A percentile compares a stretch with the other conserved stretches of the same genome.
Evolutionary conservation across 495 filamentous ascomycete species (phyloP).

Genomic region (Neurospora hispaniola): DNA sequence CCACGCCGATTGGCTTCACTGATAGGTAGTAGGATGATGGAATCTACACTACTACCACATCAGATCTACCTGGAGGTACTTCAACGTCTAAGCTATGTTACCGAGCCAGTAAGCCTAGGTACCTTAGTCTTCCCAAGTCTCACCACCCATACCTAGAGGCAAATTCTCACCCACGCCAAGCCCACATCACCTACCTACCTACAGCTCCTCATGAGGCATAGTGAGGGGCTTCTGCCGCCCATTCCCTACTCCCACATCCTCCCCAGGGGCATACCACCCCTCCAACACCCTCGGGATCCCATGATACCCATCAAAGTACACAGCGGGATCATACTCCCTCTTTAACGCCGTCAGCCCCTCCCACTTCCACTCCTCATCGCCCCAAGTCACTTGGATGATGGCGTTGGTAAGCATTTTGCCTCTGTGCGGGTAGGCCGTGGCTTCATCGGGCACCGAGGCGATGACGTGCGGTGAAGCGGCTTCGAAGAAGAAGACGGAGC

Average conservation of each 20-base stretch:
- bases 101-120: no score
- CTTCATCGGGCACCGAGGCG: background rate
- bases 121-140: background rate
- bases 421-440: background rate
- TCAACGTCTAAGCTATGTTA: background rate
- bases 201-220: background rate
- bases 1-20: background rate
- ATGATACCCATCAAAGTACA: background rate
- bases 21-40: background rate
- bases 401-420: background rate
- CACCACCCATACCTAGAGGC: background rate
- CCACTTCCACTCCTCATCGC: background rate
- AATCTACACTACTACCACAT: background rate
- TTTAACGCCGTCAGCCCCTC: background rate
- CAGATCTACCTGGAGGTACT: background rate
- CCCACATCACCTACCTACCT: background rate
- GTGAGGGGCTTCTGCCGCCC: background rate
- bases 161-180: background rate
- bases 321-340: background rate
- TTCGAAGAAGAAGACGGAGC: constrained; percentile 13
- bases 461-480: background rate
- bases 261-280: background rate
- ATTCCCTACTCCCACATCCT: background rate
- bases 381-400: background rate
- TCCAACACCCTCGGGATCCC: background rate